Conservation (phyloP, 2,329 filamentous ascomycete species). For the Sporothrix curviconia region DNA sequence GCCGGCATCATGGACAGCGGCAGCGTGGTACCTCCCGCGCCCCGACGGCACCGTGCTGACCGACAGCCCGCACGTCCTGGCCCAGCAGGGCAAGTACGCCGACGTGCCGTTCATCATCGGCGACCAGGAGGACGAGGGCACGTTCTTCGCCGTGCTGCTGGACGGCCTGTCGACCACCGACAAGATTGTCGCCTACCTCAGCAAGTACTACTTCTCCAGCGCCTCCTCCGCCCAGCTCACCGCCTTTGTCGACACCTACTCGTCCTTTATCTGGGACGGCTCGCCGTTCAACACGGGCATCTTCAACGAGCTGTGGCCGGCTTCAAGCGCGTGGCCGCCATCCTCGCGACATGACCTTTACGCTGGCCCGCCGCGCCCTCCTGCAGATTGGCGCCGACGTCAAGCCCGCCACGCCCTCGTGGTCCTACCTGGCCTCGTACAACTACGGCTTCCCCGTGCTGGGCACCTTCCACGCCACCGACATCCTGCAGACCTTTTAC, state of each 20-base stretch:
- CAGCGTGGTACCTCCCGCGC: constrained; percentile 61
- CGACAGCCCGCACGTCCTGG: constrained; percentile 55
- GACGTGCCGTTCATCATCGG: constrained; percentile 53
- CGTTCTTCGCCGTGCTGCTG: constrained; percentile 65
- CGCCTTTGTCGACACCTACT: constrained; percentile 57
- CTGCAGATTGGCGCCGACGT: constrained; percentile 40
- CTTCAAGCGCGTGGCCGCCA: constrained; percentile 69
- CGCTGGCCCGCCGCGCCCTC: constrained; percentile 60
- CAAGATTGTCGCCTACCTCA: constrained; percentile 58
- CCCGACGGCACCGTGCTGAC: constrained; percentile 61
- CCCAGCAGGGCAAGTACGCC: constrained; percentile 41
- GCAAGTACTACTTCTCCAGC: constrained; percentile 50
- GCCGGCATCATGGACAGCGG: constrained; percentile 74
- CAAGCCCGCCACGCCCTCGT: constrained; percentile 55
- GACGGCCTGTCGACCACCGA: constrained; percentile 57
- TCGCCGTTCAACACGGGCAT: constrained; percentile 65
- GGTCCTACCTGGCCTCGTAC: constrained; percentile 72
- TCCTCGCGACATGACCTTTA: constrained; percentile 71
- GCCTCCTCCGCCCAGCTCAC: constrained; percentile 47
- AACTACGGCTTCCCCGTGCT: constrained; percentile 63
- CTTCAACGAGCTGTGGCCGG: constrained; percentile 65
- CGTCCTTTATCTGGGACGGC: constrained; percentile 48
- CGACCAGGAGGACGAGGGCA: constrained; percentile 75
- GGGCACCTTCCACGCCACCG: constrained; percentile 69
- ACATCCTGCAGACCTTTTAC: constrained; percentile 63